Evolutionary conservation across 202 grass and related monocot species (phyloP), one percentile per base, ranked within the genome.

Genomic region (Saccharum hybrid): DNA sequence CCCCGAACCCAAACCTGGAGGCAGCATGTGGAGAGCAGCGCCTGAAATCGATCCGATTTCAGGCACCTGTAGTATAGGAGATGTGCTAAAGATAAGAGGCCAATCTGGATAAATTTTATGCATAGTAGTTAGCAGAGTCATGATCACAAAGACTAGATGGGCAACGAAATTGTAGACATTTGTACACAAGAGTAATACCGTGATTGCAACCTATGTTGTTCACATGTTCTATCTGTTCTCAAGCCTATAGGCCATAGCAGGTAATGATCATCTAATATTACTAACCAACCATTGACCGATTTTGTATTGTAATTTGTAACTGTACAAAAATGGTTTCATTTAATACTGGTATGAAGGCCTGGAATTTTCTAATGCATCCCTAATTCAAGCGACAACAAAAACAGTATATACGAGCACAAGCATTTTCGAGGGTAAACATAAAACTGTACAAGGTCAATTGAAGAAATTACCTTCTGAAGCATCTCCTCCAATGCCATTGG

Each of bases 401-500:
- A 63, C 0, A 76, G 11, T 37, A 71, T 37, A 36, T 66, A 81
- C 6, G 46, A 30, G 48, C 66, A 74, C 31, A 54, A 75, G 56
- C 28, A 82, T 61, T 74, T 82, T 62, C 1, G 12, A 26, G 11
- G 71, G 54, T 2, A 36, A 86, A 78, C 39, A 84, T 62, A 70
- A 56, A 76, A 79, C 33, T 34, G 31, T 60, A n/a, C 22, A 6
- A 61, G 38, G 30, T 15, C 49, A 75, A 61, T 18, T 41, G 36
- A 66, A 69, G 18, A 86, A 88, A 67, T 84, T 68, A 94, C 93
- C 65, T 91, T 94, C 72, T 96, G 78, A 36, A 98, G 73, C 67
- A 88, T 75, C 23, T 96, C 93, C 62, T 81, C 72, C 78, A 92
- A 87, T 45, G 93, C 78, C 86, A 98, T 94, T 8, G 91, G 93